phyloP scores from a whole-genome alignment of 2,329 filamentous ascomycete genomes.

The Aspergillus arachidicola region DNA sequence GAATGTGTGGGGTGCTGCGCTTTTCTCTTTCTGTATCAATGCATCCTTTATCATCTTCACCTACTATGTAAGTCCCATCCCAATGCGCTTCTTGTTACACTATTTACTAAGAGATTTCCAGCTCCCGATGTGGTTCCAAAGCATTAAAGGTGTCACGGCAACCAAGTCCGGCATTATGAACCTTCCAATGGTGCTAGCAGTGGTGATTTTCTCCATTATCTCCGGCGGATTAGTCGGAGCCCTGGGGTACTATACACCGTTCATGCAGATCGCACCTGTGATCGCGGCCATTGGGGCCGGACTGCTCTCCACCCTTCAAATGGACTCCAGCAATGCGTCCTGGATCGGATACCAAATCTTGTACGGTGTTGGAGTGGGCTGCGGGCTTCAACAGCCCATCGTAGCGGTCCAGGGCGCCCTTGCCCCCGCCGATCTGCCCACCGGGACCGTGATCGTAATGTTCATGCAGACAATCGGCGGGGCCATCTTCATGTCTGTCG shows the following conservation, averaged over 20 bases:
- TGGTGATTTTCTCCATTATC: slow-evolving; percentile 33
- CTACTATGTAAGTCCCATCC: no score
- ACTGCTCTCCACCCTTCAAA: neutral
- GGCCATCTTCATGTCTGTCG: no score
- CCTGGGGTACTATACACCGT: slow-evolving; percentile 29
- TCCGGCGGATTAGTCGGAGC: slow-evolving; percentile 31
- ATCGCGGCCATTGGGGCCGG: neutral
- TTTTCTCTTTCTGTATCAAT: neutral
- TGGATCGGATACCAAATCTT: neutral
- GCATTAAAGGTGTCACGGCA: slow-evolving; percentile 35
- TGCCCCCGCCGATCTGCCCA: no score
- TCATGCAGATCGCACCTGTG: neutral
- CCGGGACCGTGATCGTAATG: no score
- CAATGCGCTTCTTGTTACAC: no score
- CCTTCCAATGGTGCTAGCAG: slow-evolving; percentile 33
- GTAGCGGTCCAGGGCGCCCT: no score
- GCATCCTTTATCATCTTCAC: neutral
- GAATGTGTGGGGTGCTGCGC: neutral
- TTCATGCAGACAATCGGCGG: no score
- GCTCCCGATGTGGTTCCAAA: slow-evolving; percentile 48
- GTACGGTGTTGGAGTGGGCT: neutral
- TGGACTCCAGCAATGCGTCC: neutral
- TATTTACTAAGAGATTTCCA: slow-evolving; percentile 1
- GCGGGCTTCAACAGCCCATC: no score
- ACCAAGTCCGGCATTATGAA: slow-evolving; percentile 39